These are phyloP conservation scores for Dissoconium aciculare DNA, from an alignment of 2,329 filamentous ascomycete genomes.

Conservation along the genomic window DNA sequence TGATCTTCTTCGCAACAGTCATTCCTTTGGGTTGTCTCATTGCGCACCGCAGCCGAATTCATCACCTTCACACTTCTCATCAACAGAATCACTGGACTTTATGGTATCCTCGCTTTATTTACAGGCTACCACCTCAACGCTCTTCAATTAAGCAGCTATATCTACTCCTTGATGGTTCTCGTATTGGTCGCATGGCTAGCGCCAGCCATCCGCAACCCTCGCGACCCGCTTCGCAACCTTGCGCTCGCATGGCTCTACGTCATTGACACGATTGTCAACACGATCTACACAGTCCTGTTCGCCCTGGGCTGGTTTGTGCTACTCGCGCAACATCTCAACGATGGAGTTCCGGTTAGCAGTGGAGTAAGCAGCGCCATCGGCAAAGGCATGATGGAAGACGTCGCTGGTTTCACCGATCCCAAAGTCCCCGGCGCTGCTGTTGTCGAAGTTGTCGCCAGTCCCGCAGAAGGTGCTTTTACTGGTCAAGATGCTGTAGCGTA, in stretches of 20 bases:
- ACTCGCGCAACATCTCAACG: conserved; percentile 43
- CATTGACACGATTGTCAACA: conserved; percentile 68
- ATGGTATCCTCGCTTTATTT: conserved; percentile 74
- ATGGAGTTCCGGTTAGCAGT: conserved; percentile 19
- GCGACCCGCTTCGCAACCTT: conserved; percentile 53
- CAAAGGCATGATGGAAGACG: conserved; percentile 43
- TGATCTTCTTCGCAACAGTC: conserved; percentile 37
- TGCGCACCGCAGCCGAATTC: conserved; percentile 74
- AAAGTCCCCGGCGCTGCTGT: conserved; percentile 40
- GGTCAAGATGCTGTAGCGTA: conserved; percentile 42
- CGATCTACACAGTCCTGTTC: conserved; percentile 67
- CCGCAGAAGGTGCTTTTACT: conserved; percentile 29
- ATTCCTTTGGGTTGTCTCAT: conserved; percentile 71
- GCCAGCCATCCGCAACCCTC: conserved; percentile 55
- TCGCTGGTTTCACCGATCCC: conserved; percentile 49
- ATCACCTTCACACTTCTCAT: conserved; percentile 70
- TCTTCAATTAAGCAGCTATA: conserved; percentile 78
- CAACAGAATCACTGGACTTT: conserved; percentile 85
- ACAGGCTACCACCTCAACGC: conserved; percentile 73
- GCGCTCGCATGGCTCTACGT: conserved; percentile 74
- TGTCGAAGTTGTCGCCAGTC: conserved; percentile 40
- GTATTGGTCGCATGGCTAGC: conserved; percentile 53
- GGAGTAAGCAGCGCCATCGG: conserved; percentile 24
- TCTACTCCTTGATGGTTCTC: conserved; percentile 66
- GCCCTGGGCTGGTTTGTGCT: conserved; percentile 74